Conservation (phyloP, 805 yeast species). For the Wickerhamomyces xylosicus region DNA sequence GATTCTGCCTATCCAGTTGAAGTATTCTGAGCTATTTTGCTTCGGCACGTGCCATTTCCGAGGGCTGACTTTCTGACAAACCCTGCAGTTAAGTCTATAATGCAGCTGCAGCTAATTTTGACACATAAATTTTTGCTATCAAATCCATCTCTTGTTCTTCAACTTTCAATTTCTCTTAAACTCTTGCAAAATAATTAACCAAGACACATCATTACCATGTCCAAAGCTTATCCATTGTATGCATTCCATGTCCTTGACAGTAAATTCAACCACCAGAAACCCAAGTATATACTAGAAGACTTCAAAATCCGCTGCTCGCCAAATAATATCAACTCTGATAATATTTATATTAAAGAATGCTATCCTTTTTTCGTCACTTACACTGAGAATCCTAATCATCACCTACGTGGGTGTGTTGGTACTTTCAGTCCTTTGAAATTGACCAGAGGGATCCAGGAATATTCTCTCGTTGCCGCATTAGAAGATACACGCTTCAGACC, state of each 20-base stretch:
- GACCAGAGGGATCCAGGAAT: constrained; percentile 4
- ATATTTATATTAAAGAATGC: constrained; percentile 6
- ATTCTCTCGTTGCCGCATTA: constrained; percentile 36
- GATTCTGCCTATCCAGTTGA: too few species aligned
- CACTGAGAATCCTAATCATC: constrained; percentile 36
- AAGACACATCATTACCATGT: background rate
- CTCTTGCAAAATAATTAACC: too few species aligned
- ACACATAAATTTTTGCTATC: too few species aligned
- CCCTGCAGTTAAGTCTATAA: too few species aligned
- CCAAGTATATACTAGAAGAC: background rate
- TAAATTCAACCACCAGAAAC: background rate
- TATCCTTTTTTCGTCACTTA: constrained; percentile 84
- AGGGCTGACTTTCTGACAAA: too few species aligned
- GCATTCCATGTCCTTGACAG: constrained; percentile 22
- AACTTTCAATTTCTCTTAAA: too few species aligned
- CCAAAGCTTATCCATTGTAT: constrained; percentile 16
- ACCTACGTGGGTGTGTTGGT: constrained; percentile 88
- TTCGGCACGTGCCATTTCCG: too few species aligned
- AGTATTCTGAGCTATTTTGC: too few species aligned
- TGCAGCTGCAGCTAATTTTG: too few species aligned
- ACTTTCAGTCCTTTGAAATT: constrained; percentile 39
- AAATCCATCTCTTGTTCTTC: too few species aligned
- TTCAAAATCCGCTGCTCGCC: constrained; percentile 3
- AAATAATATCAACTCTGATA: constrained; percentile 6
- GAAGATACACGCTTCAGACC: constrained; percentile 75